These are phyloP conservation scores for Xerocomus potaroensis DNA, from an alignment of 768 basidiomycete genomes.

Conservation along the genomic window DNA sequence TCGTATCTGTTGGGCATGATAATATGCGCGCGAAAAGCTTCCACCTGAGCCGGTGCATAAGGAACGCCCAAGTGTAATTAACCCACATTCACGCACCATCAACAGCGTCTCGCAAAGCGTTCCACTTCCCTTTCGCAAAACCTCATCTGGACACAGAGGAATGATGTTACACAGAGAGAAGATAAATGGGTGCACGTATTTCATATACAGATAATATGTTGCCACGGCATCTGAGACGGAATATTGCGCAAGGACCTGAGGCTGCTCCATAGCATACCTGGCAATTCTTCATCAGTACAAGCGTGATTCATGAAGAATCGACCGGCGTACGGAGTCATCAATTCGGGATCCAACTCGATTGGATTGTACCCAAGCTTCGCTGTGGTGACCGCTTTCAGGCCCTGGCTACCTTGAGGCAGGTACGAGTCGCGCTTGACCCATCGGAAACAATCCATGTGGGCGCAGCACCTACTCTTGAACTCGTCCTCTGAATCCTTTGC, in stretches of 20 bases:
- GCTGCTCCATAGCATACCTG: conserved; percentile 95
- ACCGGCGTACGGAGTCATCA: conserved; percentile 92
- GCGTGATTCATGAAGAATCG: neutral
- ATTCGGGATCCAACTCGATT: conserved; percentile 94
- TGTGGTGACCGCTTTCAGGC: conserved; percentile 95
- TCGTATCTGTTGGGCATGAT: conserved; percentile 99
- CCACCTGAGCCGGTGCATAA: conserved; percentile 59
- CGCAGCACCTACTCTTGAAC: conserved; percentile 88
- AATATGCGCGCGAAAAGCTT: conserved; percentile 86
- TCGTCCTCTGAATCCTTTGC: conserved; percentile 89
- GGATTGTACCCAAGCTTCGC: conserved; percentile 96
- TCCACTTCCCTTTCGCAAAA: conserved; percentile 91
- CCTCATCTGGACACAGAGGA: conserved; percentile 93
- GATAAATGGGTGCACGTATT: conserved; percentile 99
- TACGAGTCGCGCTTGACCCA: conserved; percentile 99
- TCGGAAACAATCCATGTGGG: conserved; percentile 99
- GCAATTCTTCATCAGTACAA: neutral
- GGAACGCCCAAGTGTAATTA: neutral
- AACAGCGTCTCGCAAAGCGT: conserved; percentile 96
- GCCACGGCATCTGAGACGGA: conserved; percentile 99
- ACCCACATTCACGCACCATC: conserved; percentile 64
- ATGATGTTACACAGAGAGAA: conserved; percentile 99
- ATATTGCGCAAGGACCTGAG: conserved; percentile 91
- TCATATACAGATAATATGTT: conserved; percentile 99
- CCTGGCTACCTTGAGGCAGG: conserved; percentile 96